Conservation (phyloP, 139 green algal species). For the Chlorella sp. region DNA sequence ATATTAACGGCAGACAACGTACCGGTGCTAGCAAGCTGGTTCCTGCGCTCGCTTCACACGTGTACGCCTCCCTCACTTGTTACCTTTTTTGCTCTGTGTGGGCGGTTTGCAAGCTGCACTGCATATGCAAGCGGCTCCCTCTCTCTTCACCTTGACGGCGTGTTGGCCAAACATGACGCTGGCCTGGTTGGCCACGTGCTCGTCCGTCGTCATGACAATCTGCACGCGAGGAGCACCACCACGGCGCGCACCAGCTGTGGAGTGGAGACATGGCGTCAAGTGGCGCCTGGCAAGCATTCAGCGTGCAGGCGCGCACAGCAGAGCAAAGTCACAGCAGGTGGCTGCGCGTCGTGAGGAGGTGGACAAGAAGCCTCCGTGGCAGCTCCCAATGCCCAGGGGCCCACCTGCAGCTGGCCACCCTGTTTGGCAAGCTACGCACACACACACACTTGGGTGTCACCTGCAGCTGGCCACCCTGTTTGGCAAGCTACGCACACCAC, state of each 20-base stretch:
- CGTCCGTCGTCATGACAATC: slow-evolving; percentile 25
- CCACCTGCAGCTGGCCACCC: neutral
- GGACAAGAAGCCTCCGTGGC: no score
- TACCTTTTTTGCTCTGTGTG: no score
- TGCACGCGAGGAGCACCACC: no score
- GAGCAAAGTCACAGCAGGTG: no score
- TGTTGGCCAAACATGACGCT: slow-evolving; percentile 30
- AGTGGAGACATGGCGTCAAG: no score
- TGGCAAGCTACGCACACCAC: no score
- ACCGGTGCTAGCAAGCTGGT: neutral
- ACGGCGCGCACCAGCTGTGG: no score
- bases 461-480: neutral
- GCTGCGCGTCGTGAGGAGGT: no score
- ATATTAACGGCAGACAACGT: neutral
- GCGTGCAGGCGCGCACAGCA: no score
- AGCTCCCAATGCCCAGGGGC: neutral
- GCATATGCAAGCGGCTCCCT: neutral
- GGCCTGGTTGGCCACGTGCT: slow-evolving; percentile 13
- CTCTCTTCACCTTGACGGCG: slow-evolving; percentile 14
- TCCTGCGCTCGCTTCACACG: neutral
- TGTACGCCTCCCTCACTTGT: no score
- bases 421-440: neutral
- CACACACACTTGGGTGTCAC: neutral
- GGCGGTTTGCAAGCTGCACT: neutral
- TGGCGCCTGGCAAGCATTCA: no score